These are phyloP conservation scores for Cymbomonas tetramitiformis DNA, from an alignment of 139 green algal species.

Conservation along the genomic window DNA sequence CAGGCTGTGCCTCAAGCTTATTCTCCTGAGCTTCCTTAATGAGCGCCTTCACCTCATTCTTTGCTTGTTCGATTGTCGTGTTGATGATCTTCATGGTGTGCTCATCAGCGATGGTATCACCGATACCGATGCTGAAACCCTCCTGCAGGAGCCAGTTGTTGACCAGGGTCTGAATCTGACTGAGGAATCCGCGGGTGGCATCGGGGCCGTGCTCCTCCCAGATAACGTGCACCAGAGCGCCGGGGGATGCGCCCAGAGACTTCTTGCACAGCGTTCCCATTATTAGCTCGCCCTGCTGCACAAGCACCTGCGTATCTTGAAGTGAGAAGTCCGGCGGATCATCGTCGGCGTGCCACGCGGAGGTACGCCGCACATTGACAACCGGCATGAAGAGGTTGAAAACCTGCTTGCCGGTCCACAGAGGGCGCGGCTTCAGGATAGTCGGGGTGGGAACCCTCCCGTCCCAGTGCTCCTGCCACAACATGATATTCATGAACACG, in stretches of 20 bases:
- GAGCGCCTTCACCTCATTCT: slow-evolving; percentile 38
- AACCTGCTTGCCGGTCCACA: slow-evolving; percentile 94
- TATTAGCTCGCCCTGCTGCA: slow-evolving; percentile 70
- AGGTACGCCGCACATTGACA: slow-evolving; percentile 63
- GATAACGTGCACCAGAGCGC: slow-evolving; percentile 81
- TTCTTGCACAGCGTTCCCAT: slow-evolving; percentile 91
- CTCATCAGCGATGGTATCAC: slow-evolving; percentile 84
- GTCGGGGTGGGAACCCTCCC: slow-evolving; percentile 75
- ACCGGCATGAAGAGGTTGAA: slow-evolving; percentile 65
- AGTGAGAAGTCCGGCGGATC: slow-evolving; percentile 66
- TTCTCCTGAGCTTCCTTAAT: slow-evolving; percentile 59
- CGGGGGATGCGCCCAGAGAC: slow-evolving; percentile 60
- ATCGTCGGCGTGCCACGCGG: slow-evolving; percentile 67
- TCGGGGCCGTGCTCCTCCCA: slow-evolving; percentile 83
- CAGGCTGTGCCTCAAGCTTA: slow-evolving; percentile 78
- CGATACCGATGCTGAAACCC: slow-evolving; percentile 92
- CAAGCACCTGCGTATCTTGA: slow-evolving; percentile 78
- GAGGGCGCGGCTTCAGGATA: slow-evolving; percentile 82
- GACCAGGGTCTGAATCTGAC: slow-evolving; percentile 65
- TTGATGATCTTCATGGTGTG: slow-evolving; percentile 82
- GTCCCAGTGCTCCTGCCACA: slow-evolving; percentile 88
- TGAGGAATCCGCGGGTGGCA: slow-evolving; percentile 58
- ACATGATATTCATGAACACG: slow-evolving; percentile 91
- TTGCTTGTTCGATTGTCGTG: slow-evolving; percentile 63
- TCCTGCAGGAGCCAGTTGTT: slow-evolving; percentile 92